phyloP scores from a whole-genome alignment of 306 rosid species.

The Quillaja saponaria region DNA sequence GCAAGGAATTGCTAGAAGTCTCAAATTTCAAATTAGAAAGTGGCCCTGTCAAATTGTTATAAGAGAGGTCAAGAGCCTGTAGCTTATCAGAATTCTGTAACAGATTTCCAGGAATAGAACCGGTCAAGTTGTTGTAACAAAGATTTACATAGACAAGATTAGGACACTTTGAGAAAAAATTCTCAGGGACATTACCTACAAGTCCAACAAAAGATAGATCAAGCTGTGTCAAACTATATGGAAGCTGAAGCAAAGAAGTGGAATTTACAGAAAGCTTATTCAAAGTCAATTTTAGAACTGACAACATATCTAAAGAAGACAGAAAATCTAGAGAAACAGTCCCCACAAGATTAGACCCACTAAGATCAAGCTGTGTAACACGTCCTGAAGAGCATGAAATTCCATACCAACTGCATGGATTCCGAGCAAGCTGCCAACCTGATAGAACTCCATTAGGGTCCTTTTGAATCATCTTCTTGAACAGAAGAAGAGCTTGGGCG shows the following conservation, averaged over 20 bases:
- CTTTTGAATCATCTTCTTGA: constrained; percentile 64
- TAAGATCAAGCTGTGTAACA: constrained; percentile 68
- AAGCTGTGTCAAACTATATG: constrained; percentile 67
- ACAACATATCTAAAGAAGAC: constrained; percentile 62
- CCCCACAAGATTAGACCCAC: constrained; percentile 48
- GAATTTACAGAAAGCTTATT: constrained; percentile 72
- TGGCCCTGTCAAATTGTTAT: constrained; percentile 76
- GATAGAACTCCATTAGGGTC: constrained; percentile 69
- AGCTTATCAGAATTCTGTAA: constrained; percentile 56
- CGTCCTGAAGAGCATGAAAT: constrained; percentile 70
- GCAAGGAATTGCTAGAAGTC: constrained; percentile 60
- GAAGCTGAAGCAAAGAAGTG: constrained; percentile 75
- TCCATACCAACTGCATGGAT: constrained; percentile 83
- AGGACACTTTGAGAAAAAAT: constrained; percentile 65
- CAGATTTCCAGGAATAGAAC: constrained; percentile 62
- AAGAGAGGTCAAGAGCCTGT: constrained; percentile 73
- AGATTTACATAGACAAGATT: constrained; percentile 67
- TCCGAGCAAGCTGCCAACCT: constrained; percentile 57
- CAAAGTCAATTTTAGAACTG: constrained; percentile 58
- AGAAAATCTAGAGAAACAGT: constrained; percentile 58
- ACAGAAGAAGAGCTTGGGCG: constrained; percentile 63
- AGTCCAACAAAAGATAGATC: constrained; percentile 68
- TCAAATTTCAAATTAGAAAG: constrained; percentile 59
- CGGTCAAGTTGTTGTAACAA: constrained; percentile 75
- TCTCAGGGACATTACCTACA: constrained; percentile 66